Evolutionary conservation across 2,329 filamentous ascomycete genomes (phyloP), one percentile per base, ranked within the genome.

Genomic region (Trichoderma asperellum): DNA sequence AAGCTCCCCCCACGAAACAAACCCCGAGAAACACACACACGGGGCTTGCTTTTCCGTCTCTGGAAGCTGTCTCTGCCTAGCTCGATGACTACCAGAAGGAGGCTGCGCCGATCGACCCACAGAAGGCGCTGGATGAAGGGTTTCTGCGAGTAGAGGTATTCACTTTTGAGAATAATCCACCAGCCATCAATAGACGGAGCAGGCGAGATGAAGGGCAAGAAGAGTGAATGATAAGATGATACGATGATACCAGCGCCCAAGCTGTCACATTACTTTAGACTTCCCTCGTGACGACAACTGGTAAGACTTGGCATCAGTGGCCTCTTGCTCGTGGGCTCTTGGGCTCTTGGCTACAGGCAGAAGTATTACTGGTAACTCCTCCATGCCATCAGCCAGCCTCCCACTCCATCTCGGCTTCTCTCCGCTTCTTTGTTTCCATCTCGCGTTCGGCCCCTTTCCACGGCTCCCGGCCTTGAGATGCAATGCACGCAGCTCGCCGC

Each of bases 211-310:
- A n/a, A 43, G 5, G 4, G 2, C 16, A 5, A 18, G 37, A 18
- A 18, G 32, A 32, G 55, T 8, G n/a, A 16, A 49, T 16, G 18
- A 35, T 14, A 37, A 10, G 18, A 59, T 24, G 24, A 49, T 43
- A 37, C 11, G 18, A 59, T 24, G 24, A 49, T 43, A 37, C 11
- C 10, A 21, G 24, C 6, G 40, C 18, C 18, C 14, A 21, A 49
- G 35, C 29, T 40, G 59, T 69, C 67, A 69, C 60, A 62, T 34
- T 24, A 24, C 24, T 24, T 24, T 57, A 34, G 67, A 43, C 8
- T 53, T 37, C 40, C 60, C 67, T 69, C 67, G 67, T 69, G 67
- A 69, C 60, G 53, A 27, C 52, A 61, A 10, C 32, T 35, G 58
- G 55, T 59, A 43, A 67, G 64, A 59, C 64, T 59, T 67, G 64